phyloP scores from a whole-genome alignment of 2,329 filamentous ascomycete species.

The Fusarium sp. region DNA sequence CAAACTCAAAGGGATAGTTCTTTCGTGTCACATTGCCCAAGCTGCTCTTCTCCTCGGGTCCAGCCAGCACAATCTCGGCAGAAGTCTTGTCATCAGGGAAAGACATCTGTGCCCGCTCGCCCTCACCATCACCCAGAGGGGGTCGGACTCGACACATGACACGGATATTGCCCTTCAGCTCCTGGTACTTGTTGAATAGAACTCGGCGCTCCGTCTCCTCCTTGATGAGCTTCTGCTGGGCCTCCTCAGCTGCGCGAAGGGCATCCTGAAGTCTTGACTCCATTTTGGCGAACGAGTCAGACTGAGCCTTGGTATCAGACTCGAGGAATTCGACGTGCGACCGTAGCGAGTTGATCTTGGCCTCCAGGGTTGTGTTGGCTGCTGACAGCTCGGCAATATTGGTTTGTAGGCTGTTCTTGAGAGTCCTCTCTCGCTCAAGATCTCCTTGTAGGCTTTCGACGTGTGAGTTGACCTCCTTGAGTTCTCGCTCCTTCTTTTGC shows the following conservation, averaged over 20 bases:
- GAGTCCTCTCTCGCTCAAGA: slow-evolving; percentile 71
- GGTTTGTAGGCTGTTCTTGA: slow-evolving; percentile 65
- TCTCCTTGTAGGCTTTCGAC: slow-evolving; percentile 61
- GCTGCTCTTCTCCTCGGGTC: slow-evolving; percentile 85
- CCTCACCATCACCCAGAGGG: slow-evolving; percentile 68
- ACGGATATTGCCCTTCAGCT: slow-evolving; percentile 97
- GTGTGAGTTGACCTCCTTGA: slow-evolving; percentile 59
- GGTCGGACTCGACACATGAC: slow-evolving; percentile 98
- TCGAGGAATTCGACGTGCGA: slow-evolving; percentile 91
- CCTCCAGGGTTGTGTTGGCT: slow-evolving; percentile 76
- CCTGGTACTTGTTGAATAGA: slow-evolving; percentile 97
- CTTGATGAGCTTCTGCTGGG: slow-evolving; percentile 85
- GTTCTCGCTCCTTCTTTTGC: slow-evolving; percentile 66
- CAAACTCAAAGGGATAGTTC: slow-evolving; percentile 88
- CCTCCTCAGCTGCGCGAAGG: slow-evolving; percentile 73
- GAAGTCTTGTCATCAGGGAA: slow-evolving; percentile 88
- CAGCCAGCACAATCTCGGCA: slow-evolving; percentile 86
- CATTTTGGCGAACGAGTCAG: slow-evolving; percentile 84
- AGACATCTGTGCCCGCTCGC: slow-evolving; percentile 77
- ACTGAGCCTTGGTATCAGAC: slow-evolving; percentile 89
- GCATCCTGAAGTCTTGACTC: slow-evolving; percentile 85
- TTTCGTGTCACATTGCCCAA: slow-evolving; percentile 81
- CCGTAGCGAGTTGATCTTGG: slow-evolving; percentile 78
- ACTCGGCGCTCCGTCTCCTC: slow-evolving; percentile 93
- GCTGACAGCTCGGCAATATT: slow-evolving; percentile 69